A percentile compares a stretch with the other conserved stretches of the same genome.
Conservation (phyloP, 2,329 filamentous ascomycete species). For the Fusarium palustre region DNA sequence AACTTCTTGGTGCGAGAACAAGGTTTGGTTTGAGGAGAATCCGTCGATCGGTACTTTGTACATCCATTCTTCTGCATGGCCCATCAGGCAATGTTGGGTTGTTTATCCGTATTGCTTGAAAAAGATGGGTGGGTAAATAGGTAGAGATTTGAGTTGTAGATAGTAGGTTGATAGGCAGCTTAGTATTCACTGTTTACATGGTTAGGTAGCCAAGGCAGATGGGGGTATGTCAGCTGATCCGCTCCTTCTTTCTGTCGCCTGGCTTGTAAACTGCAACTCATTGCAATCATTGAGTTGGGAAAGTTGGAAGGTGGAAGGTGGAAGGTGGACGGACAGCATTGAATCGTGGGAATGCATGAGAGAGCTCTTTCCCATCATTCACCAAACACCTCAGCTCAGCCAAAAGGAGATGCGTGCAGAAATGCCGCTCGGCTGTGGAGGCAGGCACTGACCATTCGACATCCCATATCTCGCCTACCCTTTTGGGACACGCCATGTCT, state of each 20-base stretch:
- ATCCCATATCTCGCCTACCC: conserved; percentile 18
- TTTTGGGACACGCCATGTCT: conserved; percentile 29
- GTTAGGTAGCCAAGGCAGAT: background rate
- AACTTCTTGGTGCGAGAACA: conserved; percentile 42
- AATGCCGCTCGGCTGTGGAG: conserved; percentile 25
- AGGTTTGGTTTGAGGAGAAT: conserved; percentile 45
- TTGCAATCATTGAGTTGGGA: background rate
- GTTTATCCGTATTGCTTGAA: background rate
- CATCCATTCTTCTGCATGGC: conserved; percentile 24
- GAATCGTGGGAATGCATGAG: conserved; percentile 37
- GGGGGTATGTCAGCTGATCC: background rate
- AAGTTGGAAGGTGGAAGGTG: conserved; percentile 4
- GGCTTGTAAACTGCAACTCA: background rate
- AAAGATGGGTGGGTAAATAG: background rate
- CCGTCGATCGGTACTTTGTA: conserved; percentile 44
- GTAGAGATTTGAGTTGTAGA: background rate
- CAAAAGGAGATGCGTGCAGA: conserved; percentile 37
- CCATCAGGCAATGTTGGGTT: background rate
- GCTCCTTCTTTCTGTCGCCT: background rate
- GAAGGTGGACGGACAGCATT: conserved; percentile 1
- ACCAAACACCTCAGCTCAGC: conserved; percentile 3
- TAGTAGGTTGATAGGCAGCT: background rate
- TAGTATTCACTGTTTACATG: background rate
- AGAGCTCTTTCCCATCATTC: conserved; percentile 38
- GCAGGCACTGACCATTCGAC: conserved; percentile 3